Evolutionary conservation across 2,329 filamentous ascomycete genomes (phyloP).

Genomic region (Fusarium protoensiforme): DNA sequence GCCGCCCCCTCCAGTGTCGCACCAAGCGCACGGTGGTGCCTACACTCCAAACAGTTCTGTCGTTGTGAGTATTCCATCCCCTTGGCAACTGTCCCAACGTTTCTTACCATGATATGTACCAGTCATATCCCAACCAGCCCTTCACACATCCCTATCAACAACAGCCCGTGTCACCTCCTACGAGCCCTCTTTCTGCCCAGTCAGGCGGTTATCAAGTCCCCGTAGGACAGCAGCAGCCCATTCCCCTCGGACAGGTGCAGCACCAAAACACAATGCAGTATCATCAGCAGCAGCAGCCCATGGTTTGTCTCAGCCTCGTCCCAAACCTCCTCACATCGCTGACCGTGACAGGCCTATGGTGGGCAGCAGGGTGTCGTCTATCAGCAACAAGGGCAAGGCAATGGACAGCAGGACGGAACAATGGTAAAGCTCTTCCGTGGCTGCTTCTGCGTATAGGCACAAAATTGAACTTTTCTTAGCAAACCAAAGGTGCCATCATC

Average conservation of each 20-base stretch:
- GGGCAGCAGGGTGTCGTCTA: slow-evolving; percentile 34
- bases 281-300: slow-evolving; percentile 31
- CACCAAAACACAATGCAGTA: slow-evolving; percentile 36
- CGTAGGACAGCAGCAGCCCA: slow-evolving; percentile 17
- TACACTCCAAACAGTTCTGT: slow-evolving; percentile 41
- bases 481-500: slow-evolving; percentile 30
- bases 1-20: slow-evolving; percentile 13
- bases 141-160: slow-evolving; percentile 33
- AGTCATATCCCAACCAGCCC: slow-evolving; percentile 40
- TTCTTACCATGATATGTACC: slow-evolving; percentile 5
- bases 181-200: slow-evolving; percentile 31
- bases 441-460: slow-evolving; percentile 41
- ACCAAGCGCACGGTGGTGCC: slow-evolving; percentile 39
- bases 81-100: not conserved
- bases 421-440: slow-evolving; percentile 45
- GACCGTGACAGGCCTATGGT: slow-evolving; percentile 23
- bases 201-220: slow-evolving; percentile 20
- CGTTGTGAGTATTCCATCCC: slow-evolving; percentile 19
- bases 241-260: slow-evolving; percentile 16
- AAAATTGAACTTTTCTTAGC: slow-evolving; percentile 40
- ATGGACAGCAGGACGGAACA: slow-evolving; percentile 38
- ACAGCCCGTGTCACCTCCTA: slow-evolving; percentile 29
- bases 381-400: slow-evolving; percentile 33
- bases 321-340: not conserved
- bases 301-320: slow-evolving; percentile 12